Evolutionary conservation across 1,284 basidiomycete species (phyloP).

Genomic region (Ganoderma sinense): DNA sequence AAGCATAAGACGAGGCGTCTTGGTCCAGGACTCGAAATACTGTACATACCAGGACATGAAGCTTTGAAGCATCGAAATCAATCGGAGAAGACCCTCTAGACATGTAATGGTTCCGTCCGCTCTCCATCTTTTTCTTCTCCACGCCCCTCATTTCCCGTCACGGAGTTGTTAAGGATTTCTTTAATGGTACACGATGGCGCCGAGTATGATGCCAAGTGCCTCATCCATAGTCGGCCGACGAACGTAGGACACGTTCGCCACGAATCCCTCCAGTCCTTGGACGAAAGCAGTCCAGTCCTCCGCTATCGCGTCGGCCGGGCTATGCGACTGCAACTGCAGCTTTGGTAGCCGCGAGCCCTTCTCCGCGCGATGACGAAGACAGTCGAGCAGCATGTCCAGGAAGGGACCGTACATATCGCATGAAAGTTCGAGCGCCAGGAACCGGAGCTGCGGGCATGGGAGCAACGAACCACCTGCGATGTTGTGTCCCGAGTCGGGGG

Average conservation of each 20-base stretch:
- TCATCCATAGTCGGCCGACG: background rate
- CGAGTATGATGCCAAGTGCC: background rate
- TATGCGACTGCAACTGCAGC: background rate
- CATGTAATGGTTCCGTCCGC: background rate
- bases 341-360: background rate
- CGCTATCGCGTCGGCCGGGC: background rate
- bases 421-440: background rate
- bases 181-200: background rate
- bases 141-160: background rate
- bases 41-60: too few relatives aligned
- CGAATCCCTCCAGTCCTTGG: background rate
- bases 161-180: background rate
- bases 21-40: too few relatives aligned
- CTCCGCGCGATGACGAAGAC: background rate
- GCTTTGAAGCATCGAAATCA: background rate
- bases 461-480: background rate
- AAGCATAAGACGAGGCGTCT: background rate
- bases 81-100: background rate
- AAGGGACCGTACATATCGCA: background rate
- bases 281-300: background rate
- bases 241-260: background rate
- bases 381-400: background rate
- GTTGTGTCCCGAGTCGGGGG: background rate
- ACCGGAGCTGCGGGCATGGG: background rate
- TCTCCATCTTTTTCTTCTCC: background rate